Conservation (phyloP, 2,329 filamentous ascomycete species). For the Cercospora janseana region DNA sequence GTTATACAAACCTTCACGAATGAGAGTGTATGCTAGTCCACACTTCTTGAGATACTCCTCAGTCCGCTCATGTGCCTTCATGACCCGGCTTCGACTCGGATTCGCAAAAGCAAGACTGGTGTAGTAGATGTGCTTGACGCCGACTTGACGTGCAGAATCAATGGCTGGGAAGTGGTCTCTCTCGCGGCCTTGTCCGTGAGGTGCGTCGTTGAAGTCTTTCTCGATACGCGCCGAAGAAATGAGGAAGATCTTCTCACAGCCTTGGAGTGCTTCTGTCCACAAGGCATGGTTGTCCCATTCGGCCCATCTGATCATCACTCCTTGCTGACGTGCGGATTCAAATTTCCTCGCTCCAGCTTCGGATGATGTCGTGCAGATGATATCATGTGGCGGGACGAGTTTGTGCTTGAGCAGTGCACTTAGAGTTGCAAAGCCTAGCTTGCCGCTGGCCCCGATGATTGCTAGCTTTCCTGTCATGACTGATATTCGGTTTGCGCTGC, state of each 20-base stretch:
- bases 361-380: constrained; percentile 42
- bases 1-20: constrained; percentile 47
- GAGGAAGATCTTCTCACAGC: constrained; percentile 45
- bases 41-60: constrained; percentile 41
- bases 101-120: constrained; percentile 46
- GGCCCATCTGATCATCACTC: constrained; percentile 40
- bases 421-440: constrained; percentile 47
- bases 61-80: constrained; percentile 49
- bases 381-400: constrained; percentile 39
- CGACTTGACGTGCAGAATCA: constrained; percentile 42
- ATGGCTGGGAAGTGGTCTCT: constrained; percentile 46
- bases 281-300: constrained; percentile 43
- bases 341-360: constrained; percentile 34
- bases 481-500: background rate
- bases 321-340: constrained; percentile 21
- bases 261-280: constrained; percentile 37
- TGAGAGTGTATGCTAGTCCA: constrained; percentile 38
- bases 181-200: constrained; percentile 44
- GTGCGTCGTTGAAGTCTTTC: constrained; percentile 46
- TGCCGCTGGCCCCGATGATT: constrained; percentile 48
- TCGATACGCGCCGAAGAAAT: constrained; percentile 46
- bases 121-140: constrained; percentile 49
- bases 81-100: constrained; percentile 44
- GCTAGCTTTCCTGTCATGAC: constrained; percentile 32
- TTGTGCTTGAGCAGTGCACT: constrained; percentile 43